Conservation (phyloP, 2,329 filamentous ascomycete species). For the Arthrobotrys musiformis region DNA sequence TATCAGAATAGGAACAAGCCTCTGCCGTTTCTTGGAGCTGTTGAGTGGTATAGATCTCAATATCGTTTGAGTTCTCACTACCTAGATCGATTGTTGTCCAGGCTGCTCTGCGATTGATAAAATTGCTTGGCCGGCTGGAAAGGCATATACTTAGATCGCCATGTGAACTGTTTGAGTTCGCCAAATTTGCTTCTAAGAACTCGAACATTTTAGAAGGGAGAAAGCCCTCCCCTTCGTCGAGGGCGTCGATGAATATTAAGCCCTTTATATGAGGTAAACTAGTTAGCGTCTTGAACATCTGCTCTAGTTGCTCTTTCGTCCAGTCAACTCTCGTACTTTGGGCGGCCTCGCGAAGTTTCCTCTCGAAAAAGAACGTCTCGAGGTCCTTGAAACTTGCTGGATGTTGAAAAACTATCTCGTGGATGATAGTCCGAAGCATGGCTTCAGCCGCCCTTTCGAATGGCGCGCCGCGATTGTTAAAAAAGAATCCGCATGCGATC, state of each 20-base stretch:
- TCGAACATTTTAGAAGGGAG: not conserved
- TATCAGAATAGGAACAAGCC: not conserved
- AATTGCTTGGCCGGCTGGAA: not conserved
- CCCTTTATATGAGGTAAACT: not conserved
- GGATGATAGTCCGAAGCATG: conserved; percentile 55
- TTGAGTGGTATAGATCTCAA: not conserved
- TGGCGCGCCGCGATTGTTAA: conserved; percentile 31
- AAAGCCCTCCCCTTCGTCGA: conserved; percentile 1
- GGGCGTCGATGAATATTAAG: not conserved
- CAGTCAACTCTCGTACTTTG: not conserved
- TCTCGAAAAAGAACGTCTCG: not conserved
- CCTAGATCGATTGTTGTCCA: not conserved
- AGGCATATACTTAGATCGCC: not conserved
- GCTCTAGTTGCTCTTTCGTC: not conserved
- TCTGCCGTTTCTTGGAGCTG: not conserved
- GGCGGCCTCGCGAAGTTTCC: not conserved
- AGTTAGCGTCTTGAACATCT: not conserved
- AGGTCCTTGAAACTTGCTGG: not conserved
- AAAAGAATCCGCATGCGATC: conserved; percentile 49
- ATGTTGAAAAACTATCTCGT: conserved; percentile 23
- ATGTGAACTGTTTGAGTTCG: not conserved
- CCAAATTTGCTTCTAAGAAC: not conserved
- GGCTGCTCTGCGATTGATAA: not conserved
- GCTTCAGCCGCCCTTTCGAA: conserved; percentile 28
- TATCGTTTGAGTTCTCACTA: not conserved